Evolutionary conservation across 2,329 filamentous ascomycete genomes (phyloP).

Genomic region (Exophiala aquamarina): DNA sequence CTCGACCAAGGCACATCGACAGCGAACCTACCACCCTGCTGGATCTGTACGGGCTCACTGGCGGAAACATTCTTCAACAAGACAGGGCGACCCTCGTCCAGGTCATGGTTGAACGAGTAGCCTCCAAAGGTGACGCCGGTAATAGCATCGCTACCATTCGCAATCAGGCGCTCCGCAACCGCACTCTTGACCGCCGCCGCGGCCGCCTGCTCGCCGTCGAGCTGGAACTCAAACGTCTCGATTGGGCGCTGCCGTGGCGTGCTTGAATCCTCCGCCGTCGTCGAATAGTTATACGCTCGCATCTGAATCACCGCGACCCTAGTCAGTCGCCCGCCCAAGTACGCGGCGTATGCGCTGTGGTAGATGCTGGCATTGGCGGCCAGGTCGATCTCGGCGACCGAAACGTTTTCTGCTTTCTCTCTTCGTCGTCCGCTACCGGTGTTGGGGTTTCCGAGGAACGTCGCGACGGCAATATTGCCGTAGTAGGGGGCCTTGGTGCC

Average conservation of each 20-base stretch:
- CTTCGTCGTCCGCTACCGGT: not conserved
- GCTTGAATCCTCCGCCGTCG: constrained; percentile 25
- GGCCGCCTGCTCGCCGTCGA: constrained; percentile 21
- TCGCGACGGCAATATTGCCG: constrained; percentile 59
- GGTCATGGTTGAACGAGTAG: constrained; percentile 61
- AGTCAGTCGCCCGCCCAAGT: constrained; percentile 44
- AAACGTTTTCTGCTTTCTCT: constrained; percentile 32
- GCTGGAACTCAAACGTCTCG: constrained; percentile 29
- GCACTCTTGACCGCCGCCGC: constrained; percentile 24
- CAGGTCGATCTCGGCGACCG: constrained; percentile 51
- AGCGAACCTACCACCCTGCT: constrained; percentile 35
- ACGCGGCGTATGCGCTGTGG: constrained; percentile 59
- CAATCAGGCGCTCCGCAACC: constrained; percentile 51
- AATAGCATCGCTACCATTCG: constrained; percentile 65
- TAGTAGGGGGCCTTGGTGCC: constrained; percentile 67
- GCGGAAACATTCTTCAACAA: constrained; percentile 56
- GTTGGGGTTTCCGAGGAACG: constrained; percentile 49
- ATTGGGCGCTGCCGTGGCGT: constrained; percentile 18
- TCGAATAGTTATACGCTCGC: constrained; percentile 58
- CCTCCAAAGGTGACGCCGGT: constrained; percentile 63
- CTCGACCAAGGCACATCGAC: constrained; percentile 32
- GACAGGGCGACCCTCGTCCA: constrained; percentile 55
- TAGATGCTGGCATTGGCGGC: constrained; percentile 15
- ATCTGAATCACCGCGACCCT: constrained; percentile 60
- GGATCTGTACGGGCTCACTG: constrained; percentile 43